Base-by-base conservation (phyloP, 2,329 filamentous ascomycete genomes). In the Fusarium duplospermum region DNA sequence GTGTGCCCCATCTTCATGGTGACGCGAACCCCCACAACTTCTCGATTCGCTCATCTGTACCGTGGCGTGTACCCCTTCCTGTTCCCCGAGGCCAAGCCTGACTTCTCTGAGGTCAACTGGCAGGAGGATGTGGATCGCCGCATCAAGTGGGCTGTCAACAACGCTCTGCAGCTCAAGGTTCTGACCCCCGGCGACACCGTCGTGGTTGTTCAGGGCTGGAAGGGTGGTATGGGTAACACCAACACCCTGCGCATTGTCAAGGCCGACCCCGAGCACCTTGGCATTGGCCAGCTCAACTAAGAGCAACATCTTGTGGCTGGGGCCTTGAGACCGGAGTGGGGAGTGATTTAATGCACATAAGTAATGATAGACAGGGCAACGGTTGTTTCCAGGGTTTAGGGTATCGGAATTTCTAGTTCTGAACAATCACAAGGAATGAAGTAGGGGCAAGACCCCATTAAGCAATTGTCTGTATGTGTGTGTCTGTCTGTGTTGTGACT, bases 1-100 rank as follows among this genome's bases (percentile, higher is more conserved):
- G 95, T 98, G 75, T 98, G 96, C 91, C 96, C 96, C 79, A 98
- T 99, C 87, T 96, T 99, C 89, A 98, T 98, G 96, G 94, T 99
- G 75, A 98, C 96, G 75, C 93, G 96, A 80, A 98, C 93, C 83
- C 86, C 91, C 58, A 91, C 90, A 76, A 94, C 96, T 62, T 93
- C 95, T 70, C 90, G 96, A 86, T 98, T 96, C 85, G 93, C 92
- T 77, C 96, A 99, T 85, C 86, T 99, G 83, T 98, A 98, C 88
- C 96, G 96, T 82, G 96, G 96, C 79, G 96, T 99, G 72, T 99
- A 98, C 83, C 96, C 96, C 68, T 99, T 99, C 93, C 89, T 93
- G 81, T 98, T 98, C 89, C 90, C 93, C 63, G 93, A 98, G 88
- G 86, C 87, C 80, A 98, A 98, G 92, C 96, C 96, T 79, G 94